Evolutionary conservation across 805 yeast species (phyloP).

Genomic region (Isabelozyma gotoi): DNA sequence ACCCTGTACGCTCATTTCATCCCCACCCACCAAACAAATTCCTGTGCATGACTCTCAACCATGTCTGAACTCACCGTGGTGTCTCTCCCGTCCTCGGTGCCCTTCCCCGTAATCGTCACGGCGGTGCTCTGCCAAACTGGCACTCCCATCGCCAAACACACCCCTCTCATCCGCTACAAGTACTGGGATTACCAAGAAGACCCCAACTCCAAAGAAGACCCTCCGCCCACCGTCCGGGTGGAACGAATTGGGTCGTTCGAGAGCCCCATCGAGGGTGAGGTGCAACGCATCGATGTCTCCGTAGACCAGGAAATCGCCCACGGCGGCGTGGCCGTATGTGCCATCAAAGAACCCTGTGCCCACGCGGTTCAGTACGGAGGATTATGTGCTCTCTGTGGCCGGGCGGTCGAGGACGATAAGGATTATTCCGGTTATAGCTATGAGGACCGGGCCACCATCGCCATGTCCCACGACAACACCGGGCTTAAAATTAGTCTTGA

Average conservation of each 20-base stretch:
- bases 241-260: conserved; percentile 78
- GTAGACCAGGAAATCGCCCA: conserved; percentile 63
- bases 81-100: conserved; percentile 58
- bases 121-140: conserved; percentile 48
- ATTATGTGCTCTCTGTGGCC: conserved; percentile 90
- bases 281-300: conserved; percentile 49
- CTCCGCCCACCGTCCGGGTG: conserved; percentile 49
- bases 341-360: conserved; percentile 77
- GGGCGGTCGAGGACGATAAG: conserved; percentile 61
- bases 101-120: conserved; percentile 67
- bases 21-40: too few relatives aligned
- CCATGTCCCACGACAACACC: conserved; percentile 87
- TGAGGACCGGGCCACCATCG: conserved; percentile 75
- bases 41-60: too few relatives aligned
- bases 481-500: conserved; percentile 78
- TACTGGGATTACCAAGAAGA: conserved; percentile 66
- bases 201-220: conserved; percentile 46
- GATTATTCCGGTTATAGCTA: conserved; percentile 74
- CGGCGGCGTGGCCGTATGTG: conserved; percentile 44
- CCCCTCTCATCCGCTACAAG: conserved; percentile 57
- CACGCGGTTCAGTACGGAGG: conserved; percentile 96
- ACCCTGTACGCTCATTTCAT: too few relatives aligned
- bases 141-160: conserved; percentile 48
- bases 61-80: conserved; percentile 38
- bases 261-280: conserved; percentile 74